Percentiles rank a stretch among this genome's conserved stretches.
Conservation (phyloP, 2,329 filamentous ascomycete genomes). For the Huntiella moniliformis region DNA sequence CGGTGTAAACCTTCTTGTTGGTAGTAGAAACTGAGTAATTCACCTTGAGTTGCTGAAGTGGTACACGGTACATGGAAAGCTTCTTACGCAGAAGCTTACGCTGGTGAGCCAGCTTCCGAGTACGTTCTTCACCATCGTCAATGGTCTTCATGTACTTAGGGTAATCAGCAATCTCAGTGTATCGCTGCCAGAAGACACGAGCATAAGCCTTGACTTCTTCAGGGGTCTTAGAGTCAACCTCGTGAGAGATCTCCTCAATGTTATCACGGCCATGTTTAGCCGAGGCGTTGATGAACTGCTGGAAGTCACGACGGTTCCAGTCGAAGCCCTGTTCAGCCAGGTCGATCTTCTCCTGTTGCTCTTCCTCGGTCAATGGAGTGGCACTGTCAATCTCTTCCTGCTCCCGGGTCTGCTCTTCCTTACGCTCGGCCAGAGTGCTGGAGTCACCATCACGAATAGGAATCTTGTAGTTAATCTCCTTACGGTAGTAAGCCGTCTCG, state of each 20-base stretch:
- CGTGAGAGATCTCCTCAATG: conserved; percentile 66
- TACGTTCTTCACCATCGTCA: conserved; percentile 80
- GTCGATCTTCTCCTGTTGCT: conserved; percentile 67
- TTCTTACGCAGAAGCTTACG: conserved; percentile 88
- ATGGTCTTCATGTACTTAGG: conserved; percentile 76
- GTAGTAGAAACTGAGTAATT: conserved; percentile 98
- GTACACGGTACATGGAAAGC: conserved; percentile 91
- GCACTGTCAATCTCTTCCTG: conserved; percentile 90
- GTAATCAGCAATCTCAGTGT: conserved; percentile 77
- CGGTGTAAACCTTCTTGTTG: conserved; percentile 99
- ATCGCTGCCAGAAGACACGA: conserved; percentile 91
- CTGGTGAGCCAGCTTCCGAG: conserved; percentile 76
- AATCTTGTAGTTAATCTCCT: conserved; percentile 91
- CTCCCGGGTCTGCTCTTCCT: conserved; percentile 70
- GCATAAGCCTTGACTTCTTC: conserved; percentile 80
- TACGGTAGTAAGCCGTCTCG: conserved; percentile 88
- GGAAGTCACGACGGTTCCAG: conserved; percentile 96
- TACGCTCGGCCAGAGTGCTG: conserved; percentile 66
- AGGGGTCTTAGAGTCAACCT: conserved; percentile 77
- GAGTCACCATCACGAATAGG: conserved; percentile 81
- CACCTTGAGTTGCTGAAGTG: conserved; percentile 92
- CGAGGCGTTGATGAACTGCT: conserved; percentile 91
- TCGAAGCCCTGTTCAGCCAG: conserved; percentile 77
- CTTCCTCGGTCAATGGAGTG: conserved; percentile 69
- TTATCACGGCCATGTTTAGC: conserved; percentile 80